phyloP scores from a whole-genome alignment of 148 eudicot species.

The Amaranthus palmeri region DNA sequence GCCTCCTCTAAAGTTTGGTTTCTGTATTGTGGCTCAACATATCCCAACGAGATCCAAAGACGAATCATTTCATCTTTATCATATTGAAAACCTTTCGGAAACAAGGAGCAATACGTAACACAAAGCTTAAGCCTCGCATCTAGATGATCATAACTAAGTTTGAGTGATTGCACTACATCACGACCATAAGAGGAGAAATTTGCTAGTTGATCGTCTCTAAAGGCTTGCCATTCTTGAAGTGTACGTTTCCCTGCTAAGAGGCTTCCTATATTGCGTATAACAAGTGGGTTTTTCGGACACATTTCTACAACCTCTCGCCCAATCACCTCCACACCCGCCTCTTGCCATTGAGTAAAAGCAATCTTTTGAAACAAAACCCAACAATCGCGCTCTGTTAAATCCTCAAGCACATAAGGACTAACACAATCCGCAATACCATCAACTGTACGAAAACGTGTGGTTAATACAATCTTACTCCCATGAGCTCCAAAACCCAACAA shows the following conservation, averaged over 20 bases:
- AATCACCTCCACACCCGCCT: not conserved
- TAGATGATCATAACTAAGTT: not conserved
- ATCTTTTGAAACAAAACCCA: not conserved
- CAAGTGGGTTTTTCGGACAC: constrained; percentile 4
- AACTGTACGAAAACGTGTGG: not conserved
- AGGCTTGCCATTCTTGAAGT: constrained; percentile 1
- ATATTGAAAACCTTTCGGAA: not conserved
- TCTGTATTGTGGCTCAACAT: not conserved
- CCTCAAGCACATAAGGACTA: not conserved
- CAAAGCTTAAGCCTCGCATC: constrained; percentile 5
- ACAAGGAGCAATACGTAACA: constrained; percentile 16
- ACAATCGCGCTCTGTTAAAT: constrained; percentile 2
- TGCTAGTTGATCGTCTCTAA: constrained; percentile 8
- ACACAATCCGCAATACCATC: not conserved
- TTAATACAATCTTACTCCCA: not conserved
- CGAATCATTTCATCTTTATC: not conserved
- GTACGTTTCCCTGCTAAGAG: not conserved
- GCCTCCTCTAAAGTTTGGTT: constrained; percentile 11
- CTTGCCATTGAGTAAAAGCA: not conserved
- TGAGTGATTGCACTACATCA: not conserved
- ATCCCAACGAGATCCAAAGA: constrained; percentile 22
- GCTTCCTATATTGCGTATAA: not conserved
- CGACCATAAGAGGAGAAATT: not conserved
- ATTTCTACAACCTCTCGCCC: constrained; percentile 3
- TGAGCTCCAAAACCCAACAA: not conserved